Evolutionary conservation across 2,329 filamentous ascomycete species (phyloP).

Genomic region (Fusarium chlamydosporum): DNA sequence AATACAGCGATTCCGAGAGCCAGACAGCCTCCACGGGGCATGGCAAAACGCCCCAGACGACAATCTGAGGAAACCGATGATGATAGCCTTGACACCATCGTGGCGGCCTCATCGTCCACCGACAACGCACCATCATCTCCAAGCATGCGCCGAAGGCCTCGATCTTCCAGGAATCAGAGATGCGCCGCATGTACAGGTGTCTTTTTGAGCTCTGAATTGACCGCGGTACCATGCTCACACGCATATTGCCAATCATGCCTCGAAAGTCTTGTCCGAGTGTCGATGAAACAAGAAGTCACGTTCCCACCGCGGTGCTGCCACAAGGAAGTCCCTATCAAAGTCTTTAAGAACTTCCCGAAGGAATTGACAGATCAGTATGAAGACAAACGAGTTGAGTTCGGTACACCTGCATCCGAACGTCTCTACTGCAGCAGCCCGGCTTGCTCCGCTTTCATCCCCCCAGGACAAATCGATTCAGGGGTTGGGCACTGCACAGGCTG

Average conservation of each 20-base stretch:
- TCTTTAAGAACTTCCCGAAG: constrained; percentile 46
- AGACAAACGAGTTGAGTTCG: constrained; percentile 64
- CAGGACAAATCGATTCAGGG: constrained; percentile 50
- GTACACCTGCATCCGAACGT: constrained; percentile 57
- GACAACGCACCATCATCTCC: not conserved
- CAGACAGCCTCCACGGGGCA: not conserved
- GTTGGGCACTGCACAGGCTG: constrained; percentile 62
- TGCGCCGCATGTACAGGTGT: constrained; percentile 23
- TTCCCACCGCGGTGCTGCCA: constrained; percentile 70
- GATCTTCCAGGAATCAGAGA: not conserved
- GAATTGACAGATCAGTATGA: constrained; percentile 57
- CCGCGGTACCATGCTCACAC: constrained; percentile 58
- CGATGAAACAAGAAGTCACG: constrained; percentile 63
- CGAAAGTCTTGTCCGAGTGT: constrained; percentile 57
- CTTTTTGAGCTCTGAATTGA: not conserved
- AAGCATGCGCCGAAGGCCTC: not conserved
- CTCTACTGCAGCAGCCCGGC: constrained; percentile 63
- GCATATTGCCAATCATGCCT: constrained; percentile 67
- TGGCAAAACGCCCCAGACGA: not conserved
- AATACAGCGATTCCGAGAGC: not conserved
- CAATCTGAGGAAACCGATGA: not conserved
- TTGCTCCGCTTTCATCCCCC: constrained; percentile 65
- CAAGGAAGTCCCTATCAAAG: constrained; percentile 57
- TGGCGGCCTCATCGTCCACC: no score
- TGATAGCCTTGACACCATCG: not conserved